Conservation (phyloP, 2,329 filamentous ascomycete genomes). For the Paraconiothyrium brasiliense region DNA sequence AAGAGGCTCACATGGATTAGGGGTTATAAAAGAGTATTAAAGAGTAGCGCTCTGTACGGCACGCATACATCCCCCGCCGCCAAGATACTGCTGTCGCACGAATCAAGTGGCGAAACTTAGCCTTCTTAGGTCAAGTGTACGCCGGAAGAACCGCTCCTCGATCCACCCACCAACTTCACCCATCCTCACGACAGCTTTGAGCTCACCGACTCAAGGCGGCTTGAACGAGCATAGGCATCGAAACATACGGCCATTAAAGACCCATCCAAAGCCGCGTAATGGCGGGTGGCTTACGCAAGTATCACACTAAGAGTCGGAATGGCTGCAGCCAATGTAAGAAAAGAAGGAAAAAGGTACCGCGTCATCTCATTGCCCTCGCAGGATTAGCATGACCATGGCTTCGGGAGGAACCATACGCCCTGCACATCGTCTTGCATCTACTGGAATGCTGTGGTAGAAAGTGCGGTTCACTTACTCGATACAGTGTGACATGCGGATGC, state of each 20-base stretch:
- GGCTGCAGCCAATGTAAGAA: conserved; percentile 39
- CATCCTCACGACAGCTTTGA: conserved; percentile 7
- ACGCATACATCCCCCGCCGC: conserved; percentile 5
- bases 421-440: conserved; percentile 2
- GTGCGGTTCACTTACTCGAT: conserved; percentile 16
- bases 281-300: conserved; percentile 27
- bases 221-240: conserved; percentile 7
- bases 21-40: not conserved
- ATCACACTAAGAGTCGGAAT: conserved; percentile 35
- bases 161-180: conserved; percentile 14
- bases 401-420: conserved; percentile 3
- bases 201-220: conserved; percentile 9
- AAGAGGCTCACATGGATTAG: not conserved
- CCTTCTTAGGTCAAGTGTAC: conserved; percentile 21
- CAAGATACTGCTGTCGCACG: conserved; percentile 3
- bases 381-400: conserved; percentile 10
- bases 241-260: not conserved
- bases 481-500: conserved; percentile 35
- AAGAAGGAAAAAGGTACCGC: conserved; percentile 30
- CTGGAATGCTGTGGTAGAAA: not conserved
- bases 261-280: conserved; percentile 12
- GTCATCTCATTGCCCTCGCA: conserved; percentile 1
- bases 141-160: conserved; percentile 12
- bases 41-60: not conserved
- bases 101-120: not conserved